A percentile compares a stretch with the other conserved stretches of the same genome.
These are phyloP conservation scores for Ganoderma meredithae DNA, from an alignment of 1,284 basidiomycete genomes.

Conservation along the genomic window DNA sequence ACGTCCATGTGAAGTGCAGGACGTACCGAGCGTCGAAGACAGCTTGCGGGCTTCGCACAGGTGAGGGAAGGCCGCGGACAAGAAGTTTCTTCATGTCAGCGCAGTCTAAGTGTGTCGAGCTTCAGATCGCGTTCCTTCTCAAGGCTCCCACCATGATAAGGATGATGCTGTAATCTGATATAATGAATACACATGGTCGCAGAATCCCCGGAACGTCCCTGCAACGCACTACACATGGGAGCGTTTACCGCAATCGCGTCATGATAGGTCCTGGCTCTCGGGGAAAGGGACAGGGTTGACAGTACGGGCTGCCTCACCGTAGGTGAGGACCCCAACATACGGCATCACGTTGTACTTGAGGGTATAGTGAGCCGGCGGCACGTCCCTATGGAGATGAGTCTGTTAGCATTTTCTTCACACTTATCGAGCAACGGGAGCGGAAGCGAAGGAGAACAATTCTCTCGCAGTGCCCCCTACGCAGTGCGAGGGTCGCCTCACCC, in stretches of 20 bases:
- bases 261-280: slow-evolving; percentile 46
- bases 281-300: slow-evolving; percentile 60
- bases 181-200: slow-evolving; percentile 25
- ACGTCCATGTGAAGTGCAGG: slow-evolving; percentile 31
- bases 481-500: no score
- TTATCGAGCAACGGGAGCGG: slow-evolving; percentile 17
- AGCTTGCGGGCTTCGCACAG: slow-evolving; percentile 13
- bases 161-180: slow-evolving; percentile 27
- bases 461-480: slow-evolving; percentile 6
- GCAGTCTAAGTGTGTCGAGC: slow-evolving; percentile 25
- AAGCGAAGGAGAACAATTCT: slow-evolving; percentile 8
- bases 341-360: slow-evolving; percentile 94
- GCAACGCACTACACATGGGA: slow-evolving; percentile 19
- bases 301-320: slow-evolving; percentile 77
- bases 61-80: slow-evolving; percentile 23
- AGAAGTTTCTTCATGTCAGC: slow-evolving; percentile 18
- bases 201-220: slow-evolving; percentile 13
- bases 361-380: slow-evolving; percentile 71
- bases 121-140: slow-evolving; percentile 15
- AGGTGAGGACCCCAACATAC: slow-evolving; percentile 80
- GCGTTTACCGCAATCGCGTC: slow-evolving; percentile 15
- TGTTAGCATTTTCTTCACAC: slow-evolving; percentile 24
- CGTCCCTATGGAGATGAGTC: slow-evolving; percentile 54
- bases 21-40: slow-evolving; percentile 26
- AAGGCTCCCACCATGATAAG: slow-evolving; percentile 27